Percentiles rank a stretch among this genome's conserved stretches.
Evolutionary conservation across 106 monocot genomes (phyloP).

Genomic region (Dendrobium huoshanense): DNA sequence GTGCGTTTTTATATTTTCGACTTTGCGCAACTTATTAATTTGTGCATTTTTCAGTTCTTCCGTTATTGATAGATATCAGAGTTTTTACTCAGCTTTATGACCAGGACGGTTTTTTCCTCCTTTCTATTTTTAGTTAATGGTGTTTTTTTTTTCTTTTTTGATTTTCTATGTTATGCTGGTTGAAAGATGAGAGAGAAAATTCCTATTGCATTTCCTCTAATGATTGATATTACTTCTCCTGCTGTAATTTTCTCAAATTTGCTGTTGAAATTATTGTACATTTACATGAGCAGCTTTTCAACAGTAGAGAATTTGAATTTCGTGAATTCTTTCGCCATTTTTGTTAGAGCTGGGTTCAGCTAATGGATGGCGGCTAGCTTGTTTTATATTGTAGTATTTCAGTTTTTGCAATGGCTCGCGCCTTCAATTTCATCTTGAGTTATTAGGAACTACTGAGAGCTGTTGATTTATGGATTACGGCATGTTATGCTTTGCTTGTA

Average conservation of each 20-base stretch:
- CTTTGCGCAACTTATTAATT: background rate
- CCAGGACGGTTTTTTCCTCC: background rate
- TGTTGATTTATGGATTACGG: no score
- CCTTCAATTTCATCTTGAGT: no score
- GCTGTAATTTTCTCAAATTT: background rate
- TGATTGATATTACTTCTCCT: background rate
- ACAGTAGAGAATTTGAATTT: background rate
- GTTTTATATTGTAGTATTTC: no score
- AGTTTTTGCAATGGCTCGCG: no score
- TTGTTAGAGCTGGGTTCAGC: background rate
- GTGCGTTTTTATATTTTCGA: background rate
- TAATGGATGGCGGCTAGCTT: no score
- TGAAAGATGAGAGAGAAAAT: background rate
- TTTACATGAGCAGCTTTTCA: background rate
- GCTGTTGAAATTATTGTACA: background rate
- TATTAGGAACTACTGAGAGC: no score
- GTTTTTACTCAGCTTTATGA: background rate
- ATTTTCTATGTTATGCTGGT: background rate
- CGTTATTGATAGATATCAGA: background rate
- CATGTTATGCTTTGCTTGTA: background rate
- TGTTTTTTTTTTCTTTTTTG: background rate
- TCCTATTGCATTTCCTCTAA: background rate
- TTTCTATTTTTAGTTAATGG: background rate
- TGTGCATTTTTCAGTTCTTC: background rate
- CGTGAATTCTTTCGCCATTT: background rate